Percentiles rank a stretch among this genome's conserved stretches.
These are phyloP conservation scores for Mycena sanguinolenta DNA, from an alignment of 768 basidiomycete species.

Conservation along the genomic window DNA sequence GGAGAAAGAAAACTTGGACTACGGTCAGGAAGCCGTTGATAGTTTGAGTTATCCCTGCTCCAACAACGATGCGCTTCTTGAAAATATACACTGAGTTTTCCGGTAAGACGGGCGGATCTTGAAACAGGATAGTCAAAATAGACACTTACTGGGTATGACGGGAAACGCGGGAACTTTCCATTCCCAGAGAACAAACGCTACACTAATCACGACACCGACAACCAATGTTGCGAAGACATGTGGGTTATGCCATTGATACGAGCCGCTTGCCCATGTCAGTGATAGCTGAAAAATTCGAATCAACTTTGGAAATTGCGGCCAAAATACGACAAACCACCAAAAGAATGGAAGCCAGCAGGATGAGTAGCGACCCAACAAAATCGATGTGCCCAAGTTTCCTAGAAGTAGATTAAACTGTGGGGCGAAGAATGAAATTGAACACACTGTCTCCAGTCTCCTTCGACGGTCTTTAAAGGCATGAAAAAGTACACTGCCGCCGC, in stretches of 20 bases:
- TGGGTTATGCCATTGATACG: slow-evolving; percentile 66
- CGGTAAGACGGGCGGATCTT: not conserved
- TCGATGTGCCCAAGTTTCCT: slow-evolving; percentile 67
- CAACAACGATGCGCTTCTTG: slow-evolving; percentile 61
- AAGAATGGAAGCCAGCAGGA: slow-evolving; percentile 61
- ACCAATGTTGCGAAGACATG: slow-evolving; percentile 62
- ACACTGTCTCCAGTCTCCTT: slow-evolving; percentile 58
- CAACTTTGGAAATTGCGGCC: not conserved
- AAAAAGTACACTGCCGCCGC: slow-evolving; percentile 61
- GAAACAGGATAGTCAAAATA: not conserved
- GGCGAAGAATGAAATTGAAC: not conserved
- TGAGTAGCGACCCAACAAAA: slow-evolving; percentile 61
- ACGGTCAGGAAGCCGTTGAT: slow-evolving; percentile 61
- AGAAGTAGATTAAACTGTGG: not conserved
- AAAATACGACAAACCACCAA: slow-evolving; percentile 55
- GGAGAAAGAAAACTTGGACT: slow-evolving; percentile 68
- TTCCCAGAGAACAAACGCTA: slow-evolving; percentile 67
- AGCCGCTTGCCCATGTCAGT: slow-evolving; percentile 61
- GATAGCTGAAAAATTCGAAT: slow-evolving; percentile 29
- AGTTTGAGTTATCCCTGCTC: slow-evolving; percentile 66
- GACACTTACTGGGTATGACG: slow-evolving; percentile 61
- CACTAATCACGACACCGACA: slow-evolving; percentile 53
- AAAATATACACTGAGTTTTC: slow-evolving; percentile 62
- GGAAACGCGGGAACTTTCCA: slow-evolving; percentile 66
- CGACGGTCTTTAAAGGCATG: slow-evolving; percentile 66